These are phyloP conservation scores for Quercus phellos DNA, from an alignment of 331 rosid species.

Conservation along the genomic window DNA sequence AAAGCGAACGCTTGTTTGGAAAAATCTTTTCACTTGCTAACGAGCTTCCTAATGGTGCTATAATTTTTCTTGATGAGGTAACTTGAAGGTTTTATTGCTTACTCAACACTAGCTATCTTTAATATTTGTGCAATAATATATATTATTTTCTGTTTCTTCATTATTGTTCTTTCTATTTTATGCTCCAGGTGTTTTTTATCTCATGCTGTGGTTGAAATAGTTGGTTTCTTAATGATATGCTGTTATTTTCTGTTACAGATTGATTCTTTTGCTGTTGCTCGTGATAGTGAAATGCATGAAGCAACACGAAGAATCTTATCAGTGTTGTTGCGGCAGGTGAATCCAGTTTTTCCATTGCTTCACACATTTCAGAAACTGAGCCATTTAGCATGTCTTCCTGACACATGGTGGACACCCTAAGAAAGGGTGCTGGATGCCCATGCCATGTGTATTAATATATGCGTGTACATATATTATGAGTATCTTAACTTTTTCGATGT, in stretches of 20 bases:
- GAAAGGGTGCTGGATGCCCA: neutral
- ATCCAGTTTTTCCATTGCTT: conserved; percentile 11
- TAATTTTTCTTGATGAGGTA: conserved; percentile 91
- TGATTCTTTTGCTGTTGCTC: conserved; percentile 80
- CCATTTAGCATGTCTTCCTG: neutral
- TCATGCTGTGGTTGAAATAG: neutral
- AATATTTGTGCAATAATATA: neutral
- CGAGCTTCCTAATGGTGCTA: conserved; percentile 68
- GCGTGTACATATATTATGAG: neutral
- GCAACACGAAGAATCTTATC: conserved; percentile 79
- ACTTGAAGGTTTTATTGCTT: neutral
- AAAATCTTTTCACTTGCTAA: conserved; percentile 79
- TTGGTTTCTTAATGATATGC: neutral
- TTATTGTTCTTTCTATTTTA: neutral
- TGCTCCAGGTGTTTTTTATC: neutral
- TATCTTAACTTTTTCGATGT: neutral
- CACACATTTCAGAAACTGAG: neutral
- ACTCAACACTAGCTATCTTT: neutral
- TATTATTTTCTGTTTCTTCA: neutral
- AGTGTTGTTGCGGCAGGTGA: conserved; percentile 73
- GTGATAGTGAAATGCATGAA: conserved; percentile 78
- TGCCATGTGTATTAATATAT: neutral
- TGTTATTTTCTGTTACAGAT: conserved; percentile 33
- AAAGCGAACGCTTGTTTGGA: conserved; percentile 83
- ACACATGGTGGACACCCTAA: neutral